phyloP scores from a whole-genome alignment of 176 grass and related monocot genomes.

The Dendrocalamus sinicus region DNA sequence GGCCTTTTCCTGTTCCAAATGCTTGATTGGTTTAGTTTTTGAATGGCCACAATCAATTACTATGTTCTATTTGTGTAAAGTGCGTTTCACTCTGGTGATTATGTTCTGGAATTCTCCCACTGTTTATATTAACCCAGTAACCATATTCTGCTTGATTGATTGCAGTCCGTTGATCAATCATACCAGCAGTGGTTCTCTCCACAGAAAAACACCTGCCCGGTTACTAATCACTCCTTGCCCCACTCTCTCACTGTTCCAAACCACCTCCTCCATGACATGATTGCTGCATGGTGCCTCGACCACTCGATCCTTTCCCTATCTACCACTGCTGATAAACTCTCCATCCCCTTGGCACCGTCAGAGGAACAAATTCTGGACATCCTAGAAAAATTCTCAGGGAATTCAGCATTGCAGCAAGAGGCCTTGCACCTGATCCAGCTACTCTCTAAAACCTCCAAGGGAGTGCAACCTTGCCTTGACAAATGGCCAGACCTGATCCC shows the following conservation, averaged over 20 bases:
- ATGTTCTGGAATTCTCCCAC: slow-evolving; percentile 19
- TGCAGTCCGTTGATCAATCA: slow-evolving; percentile 43
- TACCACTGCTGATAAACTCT: slow-evolving; percentile 9
- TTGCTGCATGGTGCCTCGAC: slow-evolving; percentile 49
- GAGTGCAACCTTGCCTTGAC: slow-evolving; percentile 45
- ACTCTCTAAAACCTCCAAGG: slow-evolving; percentile 48
- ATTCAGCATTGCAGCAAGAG: slow-evolving; percentile 39
- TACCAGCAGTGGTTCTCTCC: slow-evolving; percentile 11
- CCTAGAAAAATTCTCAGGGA: slow-evolving; percentile 33
- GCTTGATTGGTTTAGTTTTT: neutral
- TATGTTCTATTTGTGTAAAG: neutral
- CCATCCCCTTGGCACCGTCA: slow-evolving; percentile 25
- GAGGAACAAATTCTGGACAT: slow-evolving; percentile 46
- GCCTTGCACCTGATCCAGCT: slow-evolving; percentile 39
- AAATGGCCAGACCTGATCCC: slow-evolving; percentile 28
- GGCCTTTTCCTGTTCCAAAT: slow-evolving; percentile 8
- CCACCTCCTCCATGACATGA: slow-evolving; percentile 52
- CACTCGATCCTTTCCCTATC: slow-evolving; percentile 5
- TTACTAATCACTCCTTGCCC: slow-evolving; percentile 28
- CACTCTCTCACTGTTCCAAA: slow-evolving; percentile 42
- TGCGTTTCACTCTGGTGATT: neutral
- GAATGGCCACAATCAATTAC: neutral
- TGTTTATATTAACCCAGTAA: slow-evolving; percentile 22
- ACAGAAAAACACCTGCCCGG: slow-evolving; percentile 13
- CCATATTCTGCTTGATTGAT: slow-evolving; percentile 29